Evolutionary conservation across 768 basidiomycete genomes (phyloP), one percentile per base, ranked within the genome.

Genomic region (Amanita polypyramis): DNA sequence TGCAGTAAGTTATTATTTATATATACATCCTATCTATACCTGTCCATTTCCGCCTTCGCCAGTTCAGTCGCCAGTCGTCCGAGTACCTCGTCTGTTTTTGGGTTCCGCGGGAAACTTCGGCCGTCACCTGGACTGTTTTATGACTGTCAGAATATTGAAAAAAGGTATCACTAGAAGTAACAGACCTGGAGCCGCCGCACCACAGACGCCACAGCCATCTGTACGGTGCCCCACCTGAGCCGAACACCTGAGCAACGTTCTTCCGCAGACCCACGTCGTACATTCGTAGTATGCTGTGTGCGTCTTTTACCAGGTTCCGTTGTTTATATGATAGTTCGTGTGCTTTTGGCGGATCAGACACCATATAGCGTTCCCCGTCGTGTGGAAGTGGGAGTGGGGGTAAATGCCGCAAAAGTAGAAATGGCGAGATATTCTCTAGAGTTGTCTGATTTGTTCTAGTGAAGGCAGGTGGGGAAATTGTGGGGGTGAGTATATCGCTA

Each of bases 361-460:
- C 67, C n/a, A 14, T 39, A 27, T 23, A 5, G 30, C 20, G 19
- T 40, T 48, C 12, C 14, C 32, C 29, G 25, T 62, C 73, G 14
- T 65, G 68, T n/a, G 67, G 61, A 0, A 55, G 62, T 29, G 80
- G 80, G 9, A 85, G 66, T 3, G 75, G 74, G 27, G 88, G 83
- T 21, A 90, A 67, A 56, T 86, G 65, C 47, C 82, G 77, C 43
- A 92, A 69, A 11, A 91, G 69, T 21, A 84, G 60, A 61, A 85
- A 90, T 1, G 85, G 85, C 0, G 85, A 78, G 33, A 89, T 70
- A 48, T 78, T 72, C 58, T 91, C 88, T 17, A 89, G 53, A 0
- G 88, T 91, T n/a, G 88, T 90, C 65, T 90, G 85, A 59, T 91
- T 91, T 21, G 82, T 88, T 30, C 86, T 89, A 25, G 12, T 8